Base-by-base conservation (phyloP, 805 yeast genomes). In the Yarrowia keelungensis region DNA sequence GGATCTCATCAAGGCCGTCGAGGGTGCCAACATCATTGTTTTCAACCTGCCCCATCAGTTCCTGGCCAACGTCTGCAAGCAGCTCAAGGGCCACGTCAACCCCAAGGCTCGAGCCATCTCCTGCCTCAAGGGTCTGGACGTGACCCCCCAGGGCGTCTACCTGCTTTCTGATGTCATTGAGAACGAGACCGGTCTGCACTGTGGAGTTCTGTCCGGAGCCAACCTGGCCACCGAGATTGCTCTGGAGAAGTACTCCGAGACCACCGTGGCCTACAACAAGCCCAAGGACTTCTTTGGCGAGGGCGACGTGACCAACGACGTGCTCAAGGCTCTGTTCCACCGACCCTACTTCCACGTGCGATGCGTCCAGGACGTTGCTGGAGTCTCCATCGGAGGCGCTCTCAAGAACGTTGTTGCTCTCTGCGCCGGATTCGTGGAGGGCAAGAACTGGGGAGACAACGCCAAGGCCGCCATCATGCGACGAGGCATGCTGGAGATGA, bases 21-120 rank as follows among this genome's bases (percentile, higher is more conserved):
- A 85, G 73, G 93, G 84, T 70, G 92, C 97, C 45, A 97, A 95
- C 79, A 84, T 95, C 74, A 79, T 95, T 67, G 87, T 95, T 47
- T 94, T 95, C 85, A 95, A 95, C 83, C 90, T 95, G 76, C 99
- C 99, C 42, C 99, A 95, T 81, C 99, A 95, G 83, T 95, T 95
- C 78, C 84, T 95, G 79, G 87, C 89, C 69, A 84, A 88, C 73
- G 87, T 94, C 71, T 87, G 91, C 76, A 79, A 83, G 70, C 92
- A 90, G 80, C 84, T 94, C 77, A 83, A 86, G 75, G 97, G 96
- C 70, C 81, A 90, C 69, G 86, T 94, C 69, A 83, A 83, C 74
- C 87, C 90, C 54, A 76, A 81, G 59, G 89, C 87, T 22, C 85
- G 97, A 77, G 99, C 97, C 69, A 89, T 95, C 72, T 93, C 98